Conservation (phyloP, 129 eudicot genomes). For the Mikania micrantha region DNA sequence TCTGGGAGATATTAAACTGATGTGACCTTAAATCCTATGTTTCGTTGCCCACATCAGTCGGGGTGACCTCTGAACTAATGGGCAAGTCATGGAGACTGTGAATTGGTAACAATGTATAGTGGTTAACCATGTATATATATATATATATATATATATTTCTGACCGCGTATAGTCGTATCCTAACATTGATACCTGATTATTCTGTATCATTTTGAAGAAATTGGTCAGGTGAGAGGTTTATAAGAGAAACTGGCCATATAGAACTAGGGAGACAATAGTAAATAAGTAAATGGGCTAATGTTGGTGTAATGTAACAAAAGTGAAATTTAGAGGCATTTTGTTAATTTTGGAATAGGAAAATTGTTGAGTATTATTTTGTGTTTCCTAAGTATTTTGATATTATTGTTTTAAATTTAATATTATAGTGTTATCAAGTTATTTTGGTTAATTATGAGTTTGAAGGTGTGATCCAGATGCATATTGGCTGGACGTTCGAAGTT, state of each 20-base stretch:
- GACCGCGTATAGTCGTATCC: conserved; percentile 36
- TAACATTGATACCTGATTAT: conserved; percentile 31
- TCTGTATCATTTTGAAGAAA: conserved; percentile 4
- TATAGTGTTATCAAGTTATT: no score
- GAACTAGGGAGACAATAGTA: conserved; percentile 11
- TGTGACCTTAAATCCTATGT: not conserved
- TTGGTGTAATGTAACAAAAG: conserved; percentile 23
- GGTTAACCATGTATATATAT: conserved; percentile 37
- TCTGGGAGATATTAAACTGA: conserved; percentile 2
- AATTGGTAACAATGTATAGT: conserved; percentile 27
- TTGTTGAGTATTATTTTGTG: not conserved
- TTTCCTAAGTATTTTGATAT: no score
- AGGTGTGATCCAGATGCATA: no score
- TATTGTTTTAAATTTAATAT: no score
- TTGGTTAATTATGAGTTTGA: no score
- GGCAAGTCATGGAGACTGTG: not conserved
- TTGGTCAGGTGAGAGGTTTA: conserved; percentile 28
- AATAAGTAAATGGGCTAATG: conserved; percentile 7
- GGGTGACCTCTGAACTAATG: conserved; percentile 10
- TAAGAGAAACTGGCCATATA: conserved; percentile 30
- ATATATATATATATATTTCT: conserved; percentile 22
- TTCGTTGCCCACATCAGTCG: conserved; percentile 1
- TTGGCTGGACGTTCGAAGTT: no score
- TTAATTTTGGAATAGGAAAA: not conserved
- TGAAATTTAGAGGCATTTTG: conserved; percentile 11